Base-by-base conservation (phyloP, 108 stramenopile genomes). In the Cyclotella distinguenda region DNA sequence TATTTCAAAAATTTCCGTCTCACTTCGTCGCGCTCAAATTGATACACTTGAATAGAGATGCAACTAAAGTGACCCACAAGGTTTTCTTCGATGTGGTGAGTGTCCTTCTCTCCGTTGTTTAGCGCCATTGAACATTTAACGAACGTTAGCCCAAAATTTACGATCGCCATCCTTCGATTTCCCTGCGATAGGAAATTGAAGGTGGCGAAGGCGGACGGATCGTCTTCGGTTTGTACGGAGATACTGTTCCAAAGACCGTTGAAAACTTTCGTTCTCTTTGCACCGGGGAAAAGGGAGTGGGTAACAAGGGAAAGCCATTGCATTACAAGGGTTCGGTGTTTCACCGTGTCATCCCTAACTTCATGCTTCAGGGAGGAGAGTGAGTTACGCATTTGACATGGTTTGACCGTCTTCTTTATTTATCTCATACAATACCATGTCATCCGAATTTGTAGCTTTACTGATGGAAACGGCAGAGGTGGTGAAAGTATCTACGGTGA, bases 181-280 rank as follows among this genome's bases (percentile, higher is more conserved):
- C n/a, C n/a, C n/a, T n/a, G n/a, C n/a, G n/a, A 16, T 40, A 67
- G 72, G 65, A 77, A 0, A 78, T 78, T 28, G 78, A 66, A 31
- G 78, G 79, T 47, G 84, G 79, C 28, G 77, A 78, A 33, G 77
- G 70, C 23, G 89, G 89, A 21, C 86, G 89, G 27, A 86, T 94
- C 68, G 87, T 95, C 50, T 61, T 98, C 43, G 97, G 96, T 23
- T 78, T 98, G 22, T 97, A 86, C 59, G 95, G 93, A n/a, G 89
- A 96, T 21, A 78, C 58, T 46, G 95, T 95, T 1, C 97, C 97
- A 31, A 95, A 89, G 70, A 98, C 97, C 8, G 88, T 66, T 0
- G 96, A 96, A 65, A 96, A 96, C 84, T 96, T 96, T 67, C 90
- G 95, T 48, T 90, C 93, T 39, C 88, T 97, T 42, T 94, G 91